Evolutionary conservation across 345 rosid species (phyloP).

Genomic region (Jatropha curcas): DNA sequence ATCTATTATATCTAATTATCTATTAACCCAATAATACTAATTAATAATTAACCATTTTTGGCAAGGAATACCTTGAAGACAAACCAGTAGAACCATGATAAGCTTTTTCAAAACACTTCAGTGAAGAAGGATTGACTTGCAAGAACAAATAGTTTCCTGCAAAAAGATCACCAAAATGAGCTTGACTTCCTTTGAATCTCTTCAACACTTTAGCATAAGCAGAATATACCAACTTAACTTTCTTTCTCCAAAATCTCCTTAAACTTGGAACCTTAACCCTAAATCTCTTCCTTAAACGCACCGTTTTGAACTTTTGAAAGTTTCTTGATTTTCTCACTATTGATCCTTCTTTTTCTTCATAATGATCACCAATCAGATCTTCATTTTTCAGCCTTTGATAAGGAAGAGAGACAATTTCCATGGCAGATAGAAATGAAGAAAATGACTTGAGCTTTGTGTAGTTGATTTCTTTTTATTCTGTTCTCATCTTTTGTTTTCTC

Average conservation of each 20-base stretch:
- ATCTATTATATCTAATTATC: too few species aligned
- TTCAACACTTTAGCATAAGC: constrained; percentile 45
- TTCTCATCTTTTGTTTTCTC: too few species aligned
- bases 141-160: constrained; percentile 73
- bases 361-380: constrained; percentile 9
- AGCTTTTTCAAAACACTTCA: constrained; percentile 34
- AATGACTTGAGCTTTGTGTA: constrained; percentile 1
- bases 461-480: background rate
- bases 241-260: constrained; percentile 43
- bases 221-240: constrained; percentile 26
- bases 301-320: constrained; percentile 43
- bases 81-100: background rate
- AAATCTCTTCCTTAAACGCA: constrained; percentile 46
- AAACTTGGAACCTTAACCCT: constrained; percentile 47
- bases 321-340: constrained; percentile 25
- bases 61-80: constrained; percentile 1
- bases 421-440: background rate
- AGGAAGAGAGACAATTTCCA: constrained; percentile 10
- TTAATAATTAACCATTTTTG: background rate
- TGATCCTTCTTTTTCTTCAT: constrained; percentile 13
- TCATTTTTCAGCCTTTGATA: constrained; percentile 47
- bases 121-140: constrained; percentile 63
- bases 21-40: too few species aligned
- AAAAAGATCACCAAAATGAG: constrained; percentile 70
- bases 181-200: constrained; percentile 62